Evolutionary conservation across 306 rosid genomes (phyloP).

Genomic region (Macrotyloma uniflorum): DNA sequence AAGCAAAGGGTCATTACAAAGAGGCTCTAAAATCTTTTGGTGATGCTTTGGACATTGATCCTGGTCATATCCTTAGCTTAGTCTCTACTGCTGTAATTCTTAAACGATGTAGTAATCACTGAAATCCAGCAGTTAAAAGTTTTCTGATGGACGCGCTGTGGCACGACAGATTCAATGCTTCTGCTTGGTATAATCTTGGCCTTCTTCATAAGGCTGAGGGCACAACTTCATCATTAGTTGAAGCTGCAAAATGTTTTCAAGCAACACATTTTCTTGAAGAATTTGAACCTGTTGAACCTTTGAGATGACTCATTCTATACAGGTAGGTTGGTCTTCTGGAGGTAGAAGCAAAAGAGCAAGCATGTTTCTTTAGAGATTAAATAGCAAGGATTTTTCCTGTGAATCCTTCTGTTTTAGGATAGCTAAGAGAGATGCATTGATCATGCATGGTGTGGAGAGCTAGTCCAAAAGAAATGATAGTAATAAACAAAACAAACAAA

Average conservation of each 20-base stretch:
- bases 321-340: not conserved
- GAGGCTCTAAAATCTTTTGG: conserved; percentile 68
- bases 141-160: conserved; percentile 72
- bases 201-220: conserved; percentile 61
- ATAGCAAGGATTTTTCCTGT: conserved; percentile 2
- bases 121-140: conserved; percentile 54
- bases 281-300: conserved; percentile 81
- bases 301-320: conserved; percentile 53
- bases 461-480: not conserved
- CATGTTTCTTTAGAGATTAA: conserved; percentile 15
- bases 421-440: not conserved
- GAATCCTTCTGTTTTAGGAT: not conserved
- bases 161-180: conserved; percentile 63
- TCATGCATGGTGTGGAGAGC: conserved; percentile 12
- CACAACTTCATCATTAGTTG: conserved; percentile 50
- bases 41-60: conserved; percentile 69
- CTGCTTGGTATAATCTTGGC: conserved; percentile 91
- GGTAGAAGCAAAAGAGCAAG: not conserved
- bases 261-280: conserved; percentile 79
- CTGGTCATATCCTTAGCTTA: conserved; percentile 72
- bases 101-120: conserved; percentile 42
- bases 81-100: conserved; percentile 67
- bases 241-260: conserved; percentile 80
- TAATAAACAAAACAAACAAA: not conserved
- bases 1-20: conserved; percentile 68